Evolutionary conservation across 352 stramenopile genomes (phyloP).

Genomic region (Globisporangium okanoganense): DNA sequence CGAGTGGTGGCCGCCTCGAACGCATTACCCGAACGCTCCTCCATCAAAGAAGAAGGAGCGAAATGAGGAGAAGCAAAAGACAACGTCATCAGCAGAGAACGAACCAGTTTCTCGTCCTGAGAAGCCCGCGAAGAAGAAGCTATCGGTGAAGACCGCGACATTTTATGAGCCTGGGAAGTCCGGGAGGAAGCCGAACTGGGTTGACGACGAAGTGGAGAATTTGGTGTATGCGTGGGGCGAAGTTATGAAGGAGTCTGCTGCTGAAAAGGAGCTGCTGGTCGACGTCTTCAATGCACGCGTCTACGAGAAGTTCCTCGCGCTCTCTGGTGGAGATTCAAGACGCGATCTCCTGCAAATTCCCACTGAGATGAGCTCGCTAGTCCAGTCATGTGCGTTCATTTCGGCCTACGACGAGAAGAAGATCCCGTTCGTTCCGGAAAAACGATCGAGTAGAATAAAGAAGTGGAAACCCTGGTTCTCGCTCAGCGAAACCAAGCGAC

Average conservation of each 20-base stretch:
- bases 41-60: neutral
- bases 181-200: conserved; percentile 1
- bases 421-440: neutral
- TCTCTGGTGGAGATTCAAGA: neutral
- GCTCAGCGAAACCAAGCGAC: neutral
- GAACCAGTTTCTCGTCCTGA: neutral
- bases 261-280: neutral
- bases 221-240: conserved; percentile 5
- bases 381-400: neutral
- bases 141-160: neutral
- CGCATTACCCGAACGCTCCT: neutral
- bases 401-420: neutral
- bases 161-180: neutral
- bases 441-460: neutral
- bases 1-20: neutral
- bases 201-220: neutral
- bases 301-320: neutral
- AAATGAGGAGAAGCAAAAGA: neutral
- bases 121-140: neutral
- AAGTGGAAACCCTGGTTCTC: neutral
- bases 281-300: neutral
- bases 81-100: neutral
- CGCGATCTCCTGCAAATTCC: neutral
- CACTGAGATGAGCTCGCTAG: neutral
- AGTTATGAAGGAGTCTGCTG: neutral